Evolutionary conservation across 192 early-diverging fungal species (phyloP).

Genomic region (Dissophora ornata): DNA sequence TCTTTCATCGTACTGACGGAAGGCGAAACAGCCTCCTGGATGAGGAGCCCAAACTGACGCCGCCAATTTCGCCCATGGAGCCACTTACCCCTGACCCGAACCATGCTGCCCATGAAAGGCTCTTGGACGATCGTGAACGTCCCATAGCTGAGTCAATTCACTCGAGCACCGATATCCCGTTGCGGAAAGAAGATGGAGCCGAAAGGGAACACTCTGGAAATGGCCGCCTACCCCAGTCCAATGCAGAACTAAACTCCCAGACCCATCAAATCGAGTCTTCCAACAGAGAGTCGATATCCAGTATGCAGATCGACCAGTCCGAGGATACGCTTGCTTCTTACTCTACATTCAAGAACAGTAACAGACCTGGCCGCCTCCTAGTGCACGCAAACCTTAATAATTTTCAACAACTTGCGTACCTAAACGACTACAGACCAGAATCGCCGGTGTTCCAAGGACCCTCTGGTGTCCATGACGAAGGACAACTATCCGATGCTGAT

Average conservation of each 20-base stretch:
- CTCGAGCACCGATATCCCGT: not conserved
- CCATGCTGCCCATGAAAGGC: not conserved
- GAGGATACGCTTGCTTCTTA: slow-evolving; percentile 21
- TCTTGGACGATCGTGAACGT: not conserved
- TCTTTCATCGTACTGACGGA: not conserved
- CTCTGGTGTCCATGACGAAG: slow-evolving; percentile 29
- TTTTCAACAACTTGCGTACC: not conserved
- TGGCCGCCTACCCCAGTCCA: not conserved
- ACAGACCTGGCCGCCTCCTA: slow-evolving; percentile 5
- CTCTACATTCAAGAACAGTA: slow-evolving; percentile 32
- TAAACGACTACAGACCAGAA: slow-evolving; percentile 32
- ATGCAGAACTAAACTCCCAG: not conserved
- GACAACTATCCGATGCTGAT: slow-evolving; percentile 46
- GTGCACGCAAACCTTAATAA: slow-evolving; percentile 5
- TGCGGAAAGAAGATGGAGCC: not conserved
- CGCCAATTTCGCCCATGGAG: slow-evolving; percentile 32
- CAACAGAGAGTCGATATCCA: not conserved
- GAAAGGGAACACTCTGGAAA: not conserved
- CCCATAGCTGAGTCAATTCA: not conserved
- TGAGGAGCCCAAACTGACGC: slow-evolving; percentile 23
- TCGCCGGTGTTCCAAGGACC: slow-evolving; percentile 52
- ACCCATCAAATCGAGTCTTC: not conserved
- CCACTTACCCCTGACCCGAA: slow-evolving; percentile 34
- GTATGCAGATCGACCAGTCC: slow-evolving; percentile 1
- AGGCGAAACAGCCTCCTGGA: not conserved